These are phyloP conservation scores for Beta corolliflora DNA, from an alignment of 179 eudicot species.

Conservation along the genomic window DNA sequence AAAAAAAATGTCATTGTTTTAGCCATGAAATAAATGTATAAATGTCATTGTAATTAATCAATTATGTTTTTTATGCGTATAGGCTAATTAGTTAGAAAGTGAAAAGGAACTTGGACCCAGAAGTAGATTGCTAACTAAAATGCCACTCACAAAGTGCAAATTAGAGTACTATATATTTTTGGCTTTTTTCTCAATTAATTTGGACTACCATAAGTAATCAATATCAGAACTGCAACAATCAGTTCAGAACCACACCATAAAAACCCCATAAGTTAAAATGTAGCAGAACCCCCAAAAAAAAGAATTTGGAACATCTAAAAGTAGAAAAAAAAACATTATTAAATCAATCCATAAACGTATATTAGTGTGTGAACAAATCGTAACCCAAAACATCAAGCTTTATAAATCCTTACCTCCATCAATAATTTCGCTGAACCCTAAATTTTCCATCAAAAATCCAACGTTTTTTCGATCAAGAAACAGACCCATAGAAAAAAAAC, in stretches of 20 bases:
- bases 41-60: too few relatives aligned
- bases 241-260: too few relatives aligned
- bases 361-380: conserved; percentile 23
- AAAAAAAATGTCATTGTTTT: too few relatives aligned
- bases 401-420: conserved; percentile 78
- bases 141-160: conserved; percentile 2
- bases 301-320: conserved; percentile 39
- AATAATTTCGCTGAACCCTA: conserved; percentile 29
- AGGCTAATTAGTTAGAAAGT: not conserved
- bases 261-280: too few relatives aligned
- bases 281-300: too few relatives aligned
- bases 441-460: conserved; percentile 41
- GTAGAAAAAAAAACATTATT: conserved; percentile 41
- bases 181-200: not conserved
- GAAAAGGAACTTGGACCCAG: too few relatives aligned
- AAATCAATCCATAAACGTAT: not conserved
- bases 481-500: conserved; percentile 23
- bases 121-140: not conserved
- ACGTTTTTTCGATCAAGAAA: conserved; percentile 43
- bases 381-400: conserved; percentile 40
- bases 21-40: too few relatives aligned
- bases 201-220: not conserved
- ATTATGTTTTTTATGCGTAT: too few relatives aligned
- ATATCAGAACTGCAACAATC: too few relatives aligned
- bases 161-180: not conserved